phyloP scores from a whole-genome alignment of 1,139 yeast species.

The Candida sp. region DNA sequence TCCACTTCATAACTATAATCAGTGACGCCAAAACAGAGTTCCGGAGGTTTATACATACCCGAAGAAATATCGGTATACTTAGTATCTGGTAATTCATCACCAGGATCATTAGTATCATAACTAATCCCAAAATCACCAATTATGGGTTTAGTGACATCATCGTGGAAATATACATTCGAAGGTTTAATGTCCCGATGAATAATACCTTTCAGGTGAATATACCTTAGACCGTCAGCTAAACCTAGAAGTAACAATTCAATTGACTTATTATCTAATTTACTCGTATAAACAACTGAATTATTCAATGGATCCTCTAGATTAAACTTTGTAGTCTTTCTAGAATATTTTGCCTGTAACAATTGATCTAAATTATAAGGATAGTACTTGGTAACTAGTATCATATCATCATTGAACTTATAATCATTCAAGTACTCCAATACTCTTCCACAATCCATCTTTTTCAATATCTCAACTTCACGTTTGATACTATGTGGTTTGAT shows the following conservation, averaged over 20 bases:
- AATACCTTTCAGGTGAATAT: conserved; percentile 46
- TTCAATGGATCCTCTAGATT: conserved; percentile 18
- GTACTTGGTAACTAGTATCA: conserved; percentile 29
- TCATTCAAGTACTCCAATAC: conserved; percentile 21
- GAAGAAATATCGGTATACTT: conserved; percentile 77
- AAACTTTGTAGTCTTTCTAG: conserved; percentile 16
- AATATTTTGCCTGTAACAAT: conserved; percentile 14
- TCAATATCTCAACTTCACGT: conserved; percentile 29
- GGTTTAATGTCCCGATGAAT: conserved; percentile 92
- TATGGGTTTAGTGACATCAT: conserved; percentile 32
- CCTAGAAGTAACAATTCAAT: conserved; percentile 15
- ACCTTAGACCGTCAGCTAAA: conserved; percentile 19
- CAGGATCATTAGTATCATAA: conserved; percentile 27
- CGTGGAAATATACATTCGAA: conserved; percentile 59
- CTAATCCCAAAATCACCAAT: conserved; percentile 83
- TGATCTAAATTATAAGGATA: conserved; percentile 26
- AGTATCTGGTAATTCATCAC: conserved; percentile 40
- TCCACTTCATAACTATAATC: conserved; percentile 66
- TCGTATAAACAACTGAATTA: conserved; percentile 5
- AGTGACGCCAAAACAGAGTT: conserved; percentile 66
- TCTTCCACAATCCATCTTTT: conserved; percentile 17
- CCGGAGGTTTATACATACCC: conserved; percentile 81
- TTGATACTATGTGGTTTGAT: conserved; percentile 36
- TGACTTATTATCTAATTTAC: conserved; percentile 5
- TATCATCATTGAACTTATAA: conserved; percentile 28